Evolutionary conservation across 1,139 yeast genomes (phyloP).

Genomic region (Saccharomyces hybrid): DNA sequence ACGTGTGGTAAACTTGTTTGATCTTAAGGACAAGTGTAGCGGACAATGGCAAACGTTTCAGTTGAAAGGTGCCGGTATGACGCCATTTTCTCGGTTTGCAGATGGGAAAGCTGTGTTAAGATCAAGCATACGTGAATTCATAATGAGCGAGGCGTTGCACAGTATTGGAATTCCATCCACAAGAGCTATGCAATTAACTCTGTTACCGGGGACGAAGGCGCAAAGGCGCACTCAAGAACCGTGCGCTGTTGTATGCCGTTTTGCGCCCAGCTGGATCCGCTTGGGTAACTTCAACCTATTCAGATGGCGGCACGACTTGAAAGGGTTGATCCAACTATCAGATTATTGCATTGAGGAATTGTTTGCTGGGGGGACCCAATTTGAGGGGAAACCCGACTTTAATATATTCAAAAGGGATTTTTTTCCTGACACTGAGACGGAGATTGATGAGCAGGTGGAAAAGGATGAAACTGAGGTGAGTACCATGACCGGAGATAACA

Average conservation of each 20-base stretch:
- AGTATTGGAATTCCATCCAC: conserved; percentile 84
- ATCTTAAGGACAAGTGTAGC: conserved; percentile 38
- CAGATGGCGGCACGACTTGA: conserved; percentile 63
- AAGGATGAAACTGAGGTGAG: conserved; percentile 13
- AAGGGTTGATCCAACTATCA: conserved; percentile 53
- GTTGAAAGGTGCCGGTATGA: conserved; percentile 83
- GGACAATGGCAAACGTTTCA: conserved; percentile 41
- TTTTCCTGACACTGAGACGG: conserved; percentile 15
- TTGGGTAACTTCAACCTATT: conserved; percentile 86
- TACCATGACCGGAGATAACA: conserved; percentile 29
- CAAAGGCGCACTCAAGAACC: conserved; percentile 61
- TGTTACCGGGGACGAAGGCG: conserved; percentile 69
- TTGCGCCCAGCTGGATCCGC: conserved; percentile 82
- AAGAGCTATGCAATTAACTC: conserved; percentile 66
- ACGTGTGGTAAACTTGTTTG: conserved; percentile 75
- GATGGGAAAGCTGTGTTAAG: conserved; percentile 92
- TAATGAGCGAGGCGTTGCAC: conserved; percentile 73
- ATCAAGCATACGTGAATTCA: conserved; percentile 80
- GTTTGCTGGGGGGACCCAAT: conserved; percentile 38
- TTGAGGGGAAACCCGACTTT: conserved; percentile 33
- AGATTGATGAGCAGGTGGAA: conserved; percentile 1
- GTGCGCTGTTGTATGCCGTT: conserved; percentile 79
- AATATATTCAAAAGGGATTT: conserved; percentile 19
- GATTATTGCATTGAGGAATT: conserved; percentile 68
- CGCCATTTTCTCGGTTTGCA: conserved; percentile 90